These are phyloP conservation scores for Rubroboletus pulcherrimus DNA, from an alignment of 768 basidiomycete genomes.

Conservation along the genomic window DNA sequence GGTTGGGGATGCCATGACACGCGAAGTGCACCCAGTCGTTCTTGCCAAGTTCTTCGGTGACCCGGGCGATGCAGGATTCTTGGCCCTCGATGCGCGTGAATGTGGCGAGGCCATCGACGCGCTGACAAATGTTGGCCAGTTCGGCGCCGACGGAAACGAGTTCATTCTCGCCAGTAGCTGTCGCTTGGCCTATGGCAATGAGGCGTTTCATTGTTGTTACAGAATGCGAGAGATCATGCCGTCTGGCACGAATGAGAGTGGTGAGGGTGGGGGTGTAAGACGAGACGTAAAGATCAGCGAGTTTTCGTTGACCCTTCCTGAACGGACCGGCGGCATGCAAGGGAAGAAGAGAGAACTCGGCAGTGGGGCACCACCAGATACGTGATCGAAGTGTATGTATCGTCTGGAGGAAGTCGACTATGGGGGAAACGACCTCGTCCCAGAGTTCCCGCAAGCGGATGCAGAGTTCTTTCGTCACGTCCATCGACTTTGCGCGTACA, in stretches of 20 bases:
- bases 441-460: background rate
- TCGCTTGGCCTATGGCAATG: background rate
- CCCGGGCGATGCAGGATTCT: too few relatives aligned
- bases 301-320: too few relatives aligned
- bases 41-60: too few relatives aligned
- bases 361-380: background rate
- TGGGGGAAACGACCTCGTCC: background rate
- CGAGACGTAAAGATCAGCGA: constrained; percentile 11
- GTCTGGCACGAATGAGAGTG: constrained; percentile 6
- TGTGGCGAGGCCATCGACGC: background rate
- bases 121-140: background rate
- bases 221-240: background rate
- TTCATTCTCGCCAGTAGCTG: background rate
- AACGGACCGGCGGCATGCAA: too few relatives aligned
- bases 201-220: background rate
- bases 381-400: background rate
- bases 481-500: background rate
- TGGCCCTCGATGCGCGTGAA: background rate
- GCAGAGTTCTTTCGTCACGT: background rate
- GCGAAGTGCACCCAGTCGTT: too few relatives aligned
- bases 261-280: constrained; percentile 16
- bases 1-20: too few relatives aligned
- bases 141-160: background rate
- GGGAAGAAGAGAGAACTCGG: background rate
- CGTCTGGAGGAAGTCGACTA: background rate